Base-by-base conservation (phyloP, 2,329 filamentous ascomycete species). In the Dothidotthia symphoricarpi region DNA sequence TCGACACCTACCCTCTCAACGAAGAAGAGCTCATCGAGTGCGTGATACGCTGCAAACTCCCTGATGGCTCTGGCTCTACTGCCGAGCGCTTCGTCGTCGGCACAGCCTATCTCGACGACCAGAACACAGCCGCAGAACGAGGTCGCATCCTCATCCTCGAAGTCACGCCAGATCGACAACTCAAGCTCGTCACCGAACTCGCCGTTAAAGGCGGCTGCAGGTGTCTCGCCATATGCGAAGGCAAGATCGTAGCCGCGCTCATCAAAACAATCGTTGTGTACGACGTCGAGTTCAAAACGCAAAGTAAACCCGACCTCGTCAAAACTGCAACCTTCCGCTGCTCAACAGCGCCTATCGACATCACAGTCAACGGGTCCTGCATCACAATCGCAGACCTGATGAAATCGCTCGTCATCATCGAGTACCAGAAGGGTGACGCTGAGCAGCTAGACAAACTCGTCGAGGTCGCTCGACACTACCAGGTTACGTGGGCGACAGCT, bases 321-420 rank as follows among this genome's bases (percentile, higher is more conserved):
- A 91, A 86, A 61, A 62, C 85, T 12, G 86, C 87, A 1, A 80
- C 82, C 2, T 95, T 89, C 64, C 81, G 89, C 10, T 86, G 88
- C 2, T 81, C 88, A 2, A 94, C 89, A 0, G 86, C 87, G 22
- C 90, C 93, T 0, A 80, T 95, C 12, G 87, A 91, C 51, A 65
- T 97, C 6, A 81, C 83, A 8, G 77, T 96, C 11, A 79, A 81
- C 1, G 85, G 78, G 1, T 82, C 84, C 51, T 75, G 80, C 16
- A 90, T 98, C 46, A 88, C 86, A 0, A 82, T 97, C 8, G 86
- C 85, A 0, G 93, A 98, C 59, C 71, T 98, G 30, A 96, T 95
- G 86, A 96, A 97, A 69, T 95, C 88, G 1, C 74, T 95, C 16
- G 83, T 85, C 1, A 71, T 97, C 5, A 73, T 96, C 7, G 76